phyloP scores from a whole-genome alignment of 768 basidiomycete genomes.

The Pluteus cervinus region DNA sequence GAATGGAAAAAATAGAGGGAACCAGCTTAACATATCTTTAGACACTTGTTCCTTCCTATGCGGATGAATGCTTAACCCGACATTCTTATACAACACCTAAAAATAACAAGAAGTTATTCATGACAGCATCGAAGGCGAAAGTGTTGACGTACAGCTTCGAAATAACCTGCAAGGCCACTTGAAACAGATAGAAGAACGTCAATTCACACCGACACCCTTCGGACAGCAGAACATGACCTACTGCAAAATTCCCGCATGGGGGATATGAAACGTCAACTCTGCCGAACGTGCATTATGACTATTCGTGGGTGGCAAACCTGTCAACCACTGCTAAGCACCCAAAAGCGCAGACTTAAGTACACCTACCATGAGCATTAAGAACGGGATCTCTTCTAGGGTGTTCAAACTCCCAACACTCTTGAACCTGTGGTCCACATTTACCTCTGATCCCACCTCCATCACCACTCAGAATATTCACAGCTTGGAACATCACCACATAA shows the following conservation, averaged over 20 bases:
- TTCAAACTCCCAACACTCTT: conserved; percentile 97
- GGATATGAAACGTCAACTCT: conserved; percentile 84
- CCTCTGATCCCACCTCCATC: conserved; percentile 55
- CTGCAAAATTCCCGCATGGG: conserved; percentile 90
- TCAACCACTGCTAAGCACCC: conserved; percentile 1
- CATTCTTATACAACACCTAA: conserved; percentile 72
- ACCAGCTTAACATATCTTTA: conserved; percentile 99
- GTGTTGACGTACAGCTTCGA: conserved; percentile 61
- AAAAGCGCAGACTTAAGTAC: conserved; percentile 5
- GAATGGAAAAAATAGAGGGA: conserved; percentile 94
- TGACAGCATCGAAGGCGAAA: not conserved
- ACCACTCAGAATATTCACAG: conserved; percentile 84
- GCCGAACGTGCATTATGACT: conserved; percentile 92
- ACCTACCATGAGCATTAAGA: conserved; percentile 62
- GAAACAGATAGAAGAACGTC: conserved; percentile 3
- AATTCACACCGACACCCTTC: not conserved
- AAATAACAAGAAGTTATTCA: conserved; percentile 3
- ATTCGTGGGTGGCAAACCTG: conserved; percentile 90
- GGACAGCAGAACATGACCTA: conserved; percentile 19
- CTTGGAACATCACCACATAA: conserved; percentile 98
- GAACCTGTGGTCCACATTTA: conserved; percentile 76
- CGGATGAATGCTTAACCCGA: conserved; percentile 93
- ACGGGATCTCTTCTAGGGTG: conserved; percentile 84
- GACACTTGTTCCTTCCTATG: conserved; percentile 79
- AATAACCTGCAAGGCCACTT: conserved; percentile 91